phyloP scores from a whole-genome alignment of 345 rosid species.

The Citrus sp. region DNA sequence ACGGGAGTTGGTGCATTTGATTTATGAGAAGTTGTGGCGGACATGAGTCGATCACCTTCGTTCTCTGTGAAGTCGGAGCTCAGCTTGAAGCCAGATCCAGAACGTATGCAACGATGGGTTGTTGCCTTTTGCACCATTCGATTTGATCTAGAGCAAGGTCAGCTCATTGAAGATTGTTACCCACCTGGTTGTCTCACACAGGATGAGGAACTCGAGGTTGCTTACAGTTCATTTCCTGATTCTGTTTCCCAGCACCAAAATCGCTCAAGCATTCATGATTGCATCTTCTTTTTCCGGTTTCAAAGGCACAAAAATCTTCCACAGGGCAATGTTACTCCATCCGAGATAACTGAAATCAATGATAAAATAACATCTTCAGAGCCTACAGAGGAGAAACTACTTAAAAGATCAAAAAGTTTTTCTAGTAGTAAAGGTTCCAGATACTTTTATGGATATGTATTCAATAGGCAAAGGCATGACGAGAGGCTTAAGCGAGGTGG shows the following conservation, averaged over 20 bases:
- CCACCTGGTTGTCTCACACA: conserved; percentile 64
- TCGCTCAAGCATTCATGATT: conserved; percentile 89
- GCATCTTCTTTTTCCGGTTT: conserved; percentile 94
- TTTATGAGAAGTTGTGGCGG: conserved; percentile 33
- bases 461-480: conserved; percentile 93
- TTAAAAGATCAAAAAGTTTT: conserved; percentile 11
- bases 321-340: conserved; percentile 24
- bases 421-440: conserved; percentile 17
- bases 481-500: conserved; percentile 96
- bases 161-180: conserved; percentile 89
- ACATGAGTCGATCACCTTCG: conserved; percentile 90
- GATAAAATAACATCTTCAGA: conserved; percentile 26
- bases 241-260: conserved; percentile 88
- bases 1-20: conserved; percentile 22
- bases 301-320: conserved; percentile 45
- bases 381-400: conserved; percentile 19
- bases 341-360: conserved; percentile 29
- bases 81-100: conserved; percentile 58
- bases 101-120: conserved; percentile 70
- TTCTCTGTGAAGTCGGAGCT: conserved; percentile 73
- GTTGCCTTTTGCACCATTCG: conserved; percentile 83
- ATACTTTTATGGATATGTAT: conserved; percentile 86
- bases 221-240: conserved; percentile 94
- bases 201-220: conserved; percentile 90
- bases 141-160: conserved; percentile 96